A percentile compares a stretch with the other conserved stretches of the same genome.
Evolutionary conservation across 345 rosid species (phyloP).

Genomic region (Microthlaspi erraticum): DNA sequence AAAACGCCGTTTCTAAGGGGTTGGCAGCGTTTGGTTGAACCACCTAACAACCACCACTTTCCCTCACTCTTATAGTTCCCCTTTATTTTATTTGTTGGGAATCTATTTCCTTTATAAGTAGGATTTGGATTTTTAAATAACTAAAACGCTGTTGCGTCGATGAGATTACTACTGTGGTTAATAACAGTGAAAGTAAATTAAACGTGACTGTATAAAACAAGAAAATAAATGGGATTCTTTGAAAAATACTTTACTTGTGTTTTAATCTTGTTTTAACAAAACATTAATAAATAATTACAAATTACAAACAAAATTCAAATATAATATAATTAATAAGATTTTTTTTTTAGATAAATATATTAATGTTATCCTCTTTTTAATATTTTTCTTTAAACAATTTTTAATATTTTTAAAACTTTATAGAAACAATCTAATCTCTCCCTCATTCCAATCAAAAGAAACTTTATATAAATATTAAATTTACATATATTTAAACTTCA

Average conservation of each 20-base stretch:
- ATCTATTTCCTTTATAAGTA: constrained; percentile 28
- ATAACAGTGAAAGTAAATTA: neutral
- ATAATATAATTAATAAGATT: too few relatives aligned
- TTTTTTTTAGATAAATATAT: too few relatives aligned
- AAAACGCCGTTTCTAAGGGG: constrained; percentile 67
- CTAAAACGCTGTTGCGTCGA: constrained; percentile 24
- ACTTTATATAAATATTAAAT: too few relatives aligned
- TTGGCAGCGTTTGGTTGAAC: constrained; percentile 98
- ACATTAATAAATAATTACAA: neutral
- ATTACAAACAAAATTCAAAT: neutral
- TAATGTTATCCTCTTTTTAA: too few relatives aligned
- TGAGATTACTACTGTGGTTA: neutral
- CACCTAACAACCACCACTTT: constrained; percentile 91
- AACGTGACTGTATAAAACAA: neutral
- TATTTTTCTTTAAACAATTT: too few relatives aligned
- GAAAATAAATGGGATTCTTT: neutral
- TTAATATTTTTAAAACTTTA: too few relatives aligned
- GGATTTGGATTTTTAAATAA: neutral
- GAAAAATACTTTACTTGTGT: too few relatives aligned
- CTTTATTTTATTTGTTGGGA: constrained; percentile 20
- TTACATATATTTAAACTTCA: too few relatives aligned
- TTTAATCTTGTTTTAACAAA: too few relatives aligned
- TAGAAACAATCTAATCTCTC: too few relatives aligned
- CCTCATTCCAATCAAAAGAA: too few relatives aligned
- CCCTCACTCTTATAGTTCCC: constrained; percentile 54